Evolutionary conservation across 768 basidiomycete genomes (phyloP), one percentile per base, ranked within the genome.

Genomic region (Pleurotus pulmonarius): DNA sequence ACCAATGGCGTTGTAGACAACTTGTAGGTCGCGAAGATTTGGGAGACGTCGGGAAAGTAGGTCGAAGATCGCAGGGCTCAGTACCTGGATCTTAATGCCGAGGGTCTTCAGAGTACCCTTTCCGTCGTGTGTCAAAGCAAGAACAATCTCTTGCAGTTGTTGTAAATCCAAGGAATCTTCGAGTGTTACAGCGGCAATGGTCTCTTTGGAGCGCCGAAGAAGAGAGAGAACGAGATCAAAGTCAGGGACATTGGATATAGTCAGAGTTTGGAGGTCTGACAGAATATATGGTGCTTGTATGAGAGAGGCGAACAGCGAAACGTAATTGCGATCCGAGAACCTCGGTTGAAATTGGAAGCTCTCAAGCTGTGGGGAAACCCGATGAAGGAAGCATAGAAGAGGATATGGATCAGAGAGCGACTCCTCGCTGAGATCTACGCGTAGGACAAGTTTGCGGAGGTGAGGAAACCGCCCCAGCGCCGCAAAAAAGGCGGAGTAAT

Each of bases 401-500:
- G 61, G 56, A 16, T 63, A 61, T 1, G 67, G 57, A 41, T 67
- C 63, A 15, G 67, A 66, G 6, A 75, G 60, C n/a, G 60, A 56
- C 2, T 51, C 45, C 39, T 57, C 29, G 49, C 65, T 60, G 39
- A 70, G 67, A 18, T 56, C 45, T 12, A 49, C 56, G 18, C 70
- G 65, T 3, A 57, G 58, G 25, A 67, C 47, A 4, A 73, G 60
- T 4, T 49, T 43, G 9, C 63, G 68, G 13, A 75, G 66, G 5
- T 39, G 45, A 1, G 66, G 64, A n/a, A 75, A 61, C 1, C 56
- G 18, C 7, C 65, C 63, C 1, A 75, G 61, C 2, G 69, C 62
- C 3, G 53, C 48, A 49, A 29, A 29, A 52, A 76, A 71, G 3
- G 60, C 39, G 7, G 73, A 69, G 12, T 75, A 60, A 59, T 75